Base-by-base conservation (phyloP, 1,284 basidiomycete genomes). In the Omphalotus olearius region DNA sequence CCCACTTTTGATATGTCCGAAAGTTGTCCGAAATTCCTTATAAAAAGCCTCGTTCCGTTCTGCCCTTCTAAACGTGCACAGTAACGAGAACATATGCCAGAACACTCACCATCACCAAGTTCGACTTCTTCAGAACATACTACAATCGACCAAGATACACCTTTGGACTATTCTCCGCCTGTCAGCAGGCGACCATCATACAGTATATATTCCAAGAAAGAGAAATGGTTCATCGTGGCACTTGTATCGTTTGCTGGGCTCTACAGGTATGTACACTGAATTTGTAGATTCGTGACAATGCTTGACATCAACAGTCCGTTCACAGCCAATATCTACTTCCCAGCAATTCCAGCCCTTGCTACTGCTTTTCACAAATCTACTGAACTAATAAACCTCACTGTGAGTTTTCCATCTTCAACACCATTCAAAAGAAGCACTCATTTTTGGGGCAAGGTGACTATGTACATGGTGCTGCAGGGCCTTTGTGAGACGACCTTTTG, bases 381-480 rank as follows among this genome's bases (percentile, higher is more conserved):
- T 33, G 36, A 40, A 41, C 9, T 41, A 6, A 52, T 52, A 5
- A 51, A 51, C 33, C 26, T 51, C 1, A 51, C 50, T 10, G 50
- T 51, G 17, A 23, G 50, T 45, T 9, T 20, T 45, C 23, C n/a
- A 14, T 28, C 23, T 23, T 14, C 26, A 41, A 28, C 26, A 17
- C 20, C 26, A 20, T 43, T n/a, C 20, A 13, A 20, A 23, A 6
- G n/a, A 23, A 6, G n/a, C 5, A 33, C 30, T 33, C 30, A 33
- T 33, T 33, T 33, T 33, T 33, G 9, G 2, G 6, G 13, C 20
- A 20, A 46, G 50, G 38, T 52, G 23, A 52, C 50, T 2, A 47
- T 47, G 38, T 52, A 46, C 18, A 52, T 52, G 50, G 23, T 52
- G 3, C 25, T 52, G 4, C 50, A 52, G 41, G 50, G 50, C 11